A percentile compares a stretch with the other conserved stretches of the same genome.
phyloP scores from a whole-genome alignment of 1,284 basidiomycete species.

The Veloporphyrellus conicus region DNA sequence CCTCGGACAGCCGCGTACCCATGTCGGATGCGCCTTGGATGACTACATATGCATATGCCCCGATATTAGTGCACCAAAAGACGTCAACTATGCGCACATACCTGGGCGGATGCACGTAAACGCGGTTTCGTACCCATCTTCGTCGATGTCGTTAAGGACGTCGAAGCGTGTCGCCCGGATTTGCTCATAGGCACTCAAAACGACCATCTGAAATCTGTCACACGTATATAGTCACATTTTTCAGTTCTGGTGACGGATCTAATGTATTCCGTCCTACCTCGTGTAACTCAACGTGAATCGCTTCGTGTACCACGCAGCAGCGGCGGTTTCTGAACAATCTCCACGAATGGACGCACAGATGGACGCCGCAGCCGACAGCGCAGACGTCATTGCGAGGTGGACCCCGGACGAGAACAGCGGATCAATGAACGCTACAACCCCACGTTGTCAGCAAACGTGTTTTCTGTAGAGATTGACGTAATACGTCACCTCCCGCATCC shows the following conservation, averaged over 20 bases:
- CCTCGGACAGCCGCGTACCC: slow-evolving; percentile 62
- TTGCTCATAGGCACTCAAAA: slow-evolving; percentile 61
- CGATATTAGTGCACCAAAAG: no score
- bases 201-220: slow-evolving; percentile 55
- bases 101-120: slow-evolving; percentile 54
- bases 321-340: slow-evolving; percentile 46
- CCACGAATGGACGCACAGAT: slow-evolving; percentile 52
- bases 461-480: not conserved
- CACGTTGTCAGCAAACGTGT: not conserved
- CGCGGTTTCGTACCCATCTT: slow-evolving; percentile 57
- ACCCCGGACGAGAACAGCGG: slow-evolving; percentile 63
- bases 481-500: slow-evolving; percentile 62
- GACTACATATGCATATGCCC: slow-evolving; percentile 39
- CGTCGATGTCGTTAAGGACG: slow-evolving; percentile 51
- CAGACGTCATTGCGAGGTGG: slow-evolving; percentile 58
- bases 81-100: slow-evolving; percentile 22
- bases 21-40: slow-evolving; percentile 74
- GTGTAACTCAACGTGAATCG: slow-evolving; percentile 55
- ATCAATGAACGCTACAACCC: slow-evolving; percentile 54
- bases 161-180: slow-evolving; percentile 47
- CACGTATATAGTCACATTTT: not conserved
- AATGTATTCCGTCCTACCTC: slow-evolving; percentile 33
- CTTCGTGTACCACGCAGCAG: slow-evolving; percentile 46
- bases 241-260: not conserved
- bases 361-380: slow-evolving; percentile 50